phyloP scores from a whole-genome alignment of 1,139 yeast species.

The Candida sp. region DNA sequence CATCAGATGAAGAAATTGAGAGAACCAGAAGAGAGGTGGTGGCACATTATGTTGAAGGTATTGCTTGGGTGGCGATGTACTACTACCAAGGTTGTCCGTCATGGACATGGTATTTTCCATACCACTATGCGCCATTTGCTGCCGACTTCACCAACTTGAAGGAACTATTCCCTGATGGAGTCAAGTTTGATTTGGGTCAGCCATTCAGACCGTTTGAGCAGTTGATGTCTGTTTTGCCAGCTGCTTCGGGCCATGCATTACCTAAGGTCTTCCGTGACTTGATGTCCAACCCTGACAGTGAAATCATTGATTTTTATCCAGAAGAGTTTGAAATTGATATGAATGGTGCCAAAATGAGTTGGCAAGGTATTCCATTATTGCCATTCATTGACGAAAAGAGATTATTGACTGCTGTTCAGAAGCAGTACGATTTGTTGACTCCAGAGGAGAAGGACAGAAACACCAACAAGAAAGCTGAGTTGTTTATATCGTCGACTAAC shows the following conservation, averaged over 20 bases:
- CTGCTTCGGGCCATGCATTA: conserved; percentile 91
- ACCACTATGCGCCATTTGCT: conserved; percentile 98
- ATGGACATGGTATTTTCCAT: conserved; percentile 98
- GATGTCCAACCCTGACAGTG: conserved; percentile 83
- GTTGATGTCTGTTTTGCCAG: conserved; percentile 96
- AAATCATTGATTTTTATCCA: conserved; percentile 91
- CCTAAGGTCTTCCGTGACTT: conserved; percentile 85
- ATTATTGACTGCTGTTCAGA: conserved; percentile 66
- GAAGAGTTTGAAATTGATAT: conserved; percentile 88
- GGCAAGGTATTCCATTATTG: conserved; percentile 93
- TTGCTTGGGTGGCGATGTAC: conserved; percentile 92
- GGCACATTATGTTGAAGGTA: conserved; percentile 85
- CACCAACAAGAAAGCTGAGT: conserved; percentile 63
- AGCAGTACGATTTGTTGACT: conserved; percentile 64
- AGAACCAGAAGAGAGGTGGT: conserved; percentile 65
- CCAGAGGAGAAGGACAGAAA: conserved; percentile 77
- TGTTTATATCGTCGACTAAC: conserved; percentile 63
- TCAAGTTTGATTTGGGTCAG: conserved; percentile 68
- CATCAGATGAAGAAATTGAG: conserved; percentile 58
- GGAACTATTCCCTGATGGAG: conserved; percentile 49
- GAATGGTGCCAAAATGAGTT: conserved; percentile 94
- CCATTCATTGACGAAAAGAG: conserved; percentile 92
- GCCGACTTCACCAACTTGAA: conserved; percentile 71
- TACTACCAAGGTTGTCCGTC: conserved; percentile 99
- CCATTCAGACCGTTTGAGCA: conserved; percentile 97